Base-by-base conservation (phyloP, 2,329 filamentous ascomycete species). In the Cyphellophora attinorum region DNA sequence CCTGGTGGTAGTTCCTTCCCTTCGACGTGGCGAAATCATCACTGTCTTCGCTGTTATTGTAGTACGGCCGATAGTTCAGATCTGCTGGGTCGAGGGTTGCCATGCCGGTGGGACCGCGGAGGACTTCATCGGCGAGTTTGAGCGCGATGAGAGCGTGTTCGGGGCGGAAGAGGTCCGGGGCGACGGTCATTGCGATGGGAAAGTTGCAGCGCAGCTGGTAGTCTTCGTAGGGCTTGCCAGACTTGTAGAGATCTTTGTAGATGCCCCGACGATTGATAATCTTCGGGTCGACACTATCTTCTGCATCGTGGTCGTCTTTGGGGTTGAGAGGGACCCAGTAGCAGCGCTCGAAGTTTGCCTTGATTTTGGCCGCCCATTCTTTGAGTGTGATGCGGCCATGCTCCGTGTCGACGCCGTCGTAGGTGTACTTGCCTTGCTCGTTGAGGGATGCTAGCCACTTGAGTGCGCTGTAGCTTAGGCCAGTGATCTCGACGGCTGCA, bases 131-230 rank as follows among this genome's bases (percentile, higher is more conserved):
- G 1, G 84, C 85, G 28, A 91, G 62, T 45, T 81, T 78, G 18
- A 98, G 72, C 2, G 88, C 84, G 37, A 75, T 67, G 41, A 94
- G 71, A 5, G 89, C 93, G 51, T 93, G 83, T 1, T 71, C 63
- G 0, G 78, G 69, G 17, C 84, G 74, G 56, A 98, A 98, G 11
- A 98, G 74, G 16, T 85, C 81, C 0, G 91, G 85, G 0, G 93
- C 88, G 1, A 93, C 89, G 2, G 81, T 76, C 91, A 98, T 96
- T 48, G 89, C 85, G 46, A 98, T 89, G 19, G 88, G 74, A 62
- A 93, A 96, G 63, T 98, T 98, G 42, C 84, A 71, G 15, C 91
- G 84, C 27, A 98, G 74, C 58, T 98, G 91, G 61, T 98, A 98
- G 61, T 98, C 91, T 55, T 96, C 86, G 54, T 93, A 95, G 56